Evolutionary conservation across 1,139 yeast species (phyloP), one percentile per base, ranked within the genome.

Genomic region (Geotrichum aggregatum): DNA sequence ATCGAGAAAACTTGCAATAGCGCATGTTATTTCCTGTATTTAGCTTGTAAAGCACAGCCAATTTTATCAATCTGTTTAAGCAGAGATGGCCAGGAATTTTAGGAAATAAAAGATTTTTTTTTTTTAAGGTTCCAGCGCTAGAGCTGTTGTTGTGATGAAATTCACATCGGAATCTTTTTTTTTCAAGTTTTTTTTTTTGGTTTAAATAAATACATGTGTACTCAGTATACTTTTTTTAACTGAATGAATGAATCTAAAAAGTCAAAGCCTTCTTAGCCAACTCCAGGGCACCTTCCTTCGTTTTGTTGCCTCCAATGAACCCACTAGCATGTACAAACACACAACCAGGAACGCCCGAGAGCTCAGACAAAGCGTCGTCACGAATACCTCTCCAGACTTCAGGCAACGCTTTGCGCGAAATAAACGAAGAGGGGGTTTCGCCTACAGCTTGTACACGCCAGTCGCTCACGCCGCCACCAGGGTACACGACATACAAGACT

Each of bases 321-420:
- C 99, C 98, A 44, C 96, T 87, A 43, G 98, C 97, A 63, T 92
- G 99, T 53, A 94, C 82, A 67, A 92, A 92, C 31, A 91, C 82
- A 66, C 96, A 87, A 2, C 87, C 96, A 19, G 80, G 82, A 54
- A 92, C 79, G 18, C 95, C 96, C 36, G 89, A 74, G 61, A 78
- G 72, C 58, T 82, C 75, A 58, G 86, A 80, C 62, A 92, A 76
- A 43, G 76, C 86, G 33, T 85, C 91, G 66, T 92, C 98, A 66
- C 98, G 81, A 49, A 91, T 73, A 30, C 99, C 99, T 74, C 98
- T 80, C 89, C 96, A 87, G 34, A 81, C 77, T 68, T 86, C 94
- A 22, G 96, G 97, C 58, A 92, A 76, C 21, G 96, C 87, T 67
- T 79, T 77, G 71, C 98, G 81, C 66, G 88, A 87, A 59, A 83